These are phyloP conservation scores for Diaporthe caulivora DNA, from an alignment of 2,329 filamentous ascomycete genomes.

Conservation along the genomic window DNA sequence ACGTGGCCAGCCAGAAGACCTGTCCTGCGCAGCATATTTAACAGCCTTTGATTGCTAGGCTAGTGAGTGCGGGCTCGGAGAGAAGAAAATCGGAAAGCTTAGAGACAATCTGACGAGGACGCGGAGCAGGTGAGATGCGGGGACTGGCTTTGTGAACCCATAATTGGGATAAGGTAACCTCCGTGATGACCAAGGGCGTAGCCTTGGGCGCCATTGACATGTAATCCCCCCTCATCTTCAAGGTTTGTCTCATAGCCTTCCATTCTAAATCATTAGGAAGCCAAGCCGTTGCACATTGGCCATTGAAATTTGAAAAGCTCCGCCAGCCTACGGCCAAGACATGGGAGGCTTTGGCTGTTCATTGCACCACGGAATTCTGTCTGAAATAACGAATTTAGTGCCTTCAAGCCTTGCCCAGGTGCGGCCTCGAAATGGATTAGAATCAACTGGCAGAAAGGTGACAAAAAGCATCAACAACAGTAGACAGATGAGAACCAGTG, in stretches of 20 bases:
- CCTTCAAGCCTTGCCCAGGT: too few relatives aligned
- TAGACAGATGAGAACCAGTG: too few relatives aligned
- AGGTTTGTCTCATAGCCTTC: neutral
- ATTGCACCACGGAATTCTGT: too few relatives aligned
- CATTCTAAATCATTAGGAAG: neutral
- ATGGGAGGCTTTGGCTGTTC: too few relatives aligned
- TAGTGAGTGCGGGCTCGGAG: neutral
- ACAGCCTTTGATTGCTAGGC: neutral
- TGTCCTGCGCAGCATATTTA: slow-evolving; percentile 4
- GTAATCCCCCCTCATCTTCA: too few relatives aligned
- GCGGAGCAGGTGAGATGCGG: neutral
- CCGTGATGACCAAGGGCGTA: too few relatives aligned
- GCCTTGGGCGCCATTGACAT: too few relatives aligned
- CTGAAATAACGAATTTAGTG: too few relatives aligned
- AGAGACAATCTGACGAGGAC: neutral
- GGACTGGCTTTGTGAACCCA: neutral
- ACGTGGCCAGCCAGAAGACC: neutral
- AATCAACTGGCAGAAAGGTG: too few relatives aligned
- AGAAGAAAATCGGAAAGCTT: neutral
- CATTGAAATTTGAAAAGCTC: neutral
- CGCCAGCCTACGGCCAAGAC: neutral
- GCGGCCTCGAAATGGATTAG: too few relatives aligned
- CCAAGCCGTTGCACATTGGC: neutral
- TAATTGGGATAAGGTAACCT: neutral
- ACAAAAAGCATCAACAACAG: too few relatives aligned